Base-by-base conservation (phyloP, 805 yeast species). In the Candida peoriensis region DNA sequence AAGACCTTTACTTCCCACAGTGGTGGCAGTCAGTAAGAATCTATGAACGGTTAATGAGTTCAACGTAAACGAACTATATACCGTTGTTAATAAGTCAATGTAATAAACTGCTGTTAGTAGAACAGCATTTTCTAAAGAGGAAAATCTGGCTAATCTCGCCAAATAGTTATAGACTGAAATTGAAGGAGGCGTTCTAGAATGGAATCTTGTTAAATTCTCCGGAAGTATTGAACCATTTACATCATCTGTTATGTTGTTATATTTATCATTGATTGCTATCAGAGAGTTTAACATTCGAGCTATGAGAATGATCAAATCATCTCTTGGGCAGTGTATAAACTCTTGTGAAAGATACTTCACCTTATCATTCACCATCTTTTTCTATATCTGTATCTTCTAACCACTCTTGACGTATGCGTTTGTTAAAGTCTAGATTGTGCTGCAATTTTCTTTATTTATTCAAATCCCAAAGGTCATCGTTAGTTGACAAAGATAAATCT, bases 11-110 rank as follows among this genome's bases (percentile, higher is more conserved):
- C 90, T 80, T 1, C 93, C 95, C 2, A 90, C 76, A 40, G 94
- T 84, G 0, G 96, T 88, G 1, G 96, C 93, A 0, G 96, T 89
- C 26, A 90, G 67, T 34, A 90, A 60, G 51, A 88, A 93, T 38
- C 98, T 71, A 56, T 90, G 98, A 4, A 90, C 96, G 0, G 98
- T 90, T 56, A 93, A 72, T 2, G 96, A 83, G 60, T 87, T 90
- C 41, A 90, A 63, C 13, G 89, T 82, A 63, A 90, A 90, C 26
- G 74, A 72, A 5, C 87, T 78, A 53, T 81, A 90, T 32, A 81
- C 79, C 33, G 78, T 74, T 11, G 95, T 76, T 34, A 93, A 63
- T 19, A 93, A 65, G 55, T 90, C 98, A 37, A 89, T 88, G 52
- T 88, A 89, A 55, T 88, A 90, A n/a, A 93, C 78, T 11, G 93